Evolutionary conservation across 1,139 yeast genomes (phyloP).

Genomic region (Sporopachydermia cereana): DNA sequence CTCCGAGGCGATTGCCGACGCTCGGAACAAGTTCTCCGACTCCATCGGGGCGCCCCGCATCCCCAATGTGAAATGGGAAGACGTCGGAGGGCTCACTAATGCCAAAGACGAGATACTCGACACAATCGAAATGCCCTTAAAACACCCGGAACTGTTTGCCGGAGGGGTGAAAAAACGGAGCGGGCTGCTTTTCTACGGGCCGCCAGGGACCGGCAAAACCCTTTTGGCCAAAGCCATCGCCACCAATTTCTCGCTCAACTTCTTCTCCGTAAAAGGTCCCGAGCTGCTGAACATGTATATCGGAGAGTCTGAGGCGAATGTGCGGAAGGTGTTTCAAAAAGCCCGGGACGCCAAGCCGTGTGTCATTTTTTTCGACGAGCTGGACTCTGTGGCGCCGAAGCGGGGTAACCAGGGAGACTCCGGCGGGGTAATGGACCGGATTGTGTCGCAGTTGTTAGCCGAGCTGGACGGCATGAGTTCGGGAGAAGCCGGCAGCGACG

Average conservation of each 20-base stretch:
- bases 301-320: slow-evolving; percentile 97
- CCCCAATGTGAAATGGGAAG: slow-evolving; percentile 93
- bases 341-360: slow-evolving; percentile 97
- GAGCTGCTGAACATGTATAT: slow-evolving; percentile 92
- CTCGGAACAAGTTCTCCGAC: slow-evolving; percentile 80
- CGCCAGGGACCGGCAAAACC: slow-evolving; percentile 97
- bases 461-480: slow-evolving; percentile 95
- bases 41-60: slow-evolving; percentile 96
- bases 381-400: slow-evolving; percentile 96
- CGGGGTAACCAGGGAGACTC: slow-evolving; percentile 98
- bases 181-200: slow-evolving; percentile 91
- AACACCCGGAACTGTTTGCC: slow-evolving; percentile 79
- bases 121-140: slow-evolving; percentile 90
- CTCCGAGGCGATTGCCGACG: slow-evolving; percentile 62
- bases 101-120: slow-evolving; percentile 90
- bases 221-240: slow-evolving; percentile 93
- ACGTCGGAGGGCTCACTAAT: slow-evolving; percentile 80
- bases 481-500: slow-evolving; percentile 57
- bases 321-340: slow-evolving; percentile 81
- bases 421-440: slow-evolving; percentile 97
- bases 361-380: slow-evolving; percentile 91
- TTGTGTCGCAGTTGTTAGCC: slow-evolving; percentile 87
- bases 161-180: slow-evolving; percentile 87
- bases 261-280: slow-evolving; percentile 94
- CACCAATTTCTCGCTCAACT: slow-evolving; percentile 83